Base-by-base conservation (phyloP, 257 asterid species). In the Penstemon barbatus region DNA sequence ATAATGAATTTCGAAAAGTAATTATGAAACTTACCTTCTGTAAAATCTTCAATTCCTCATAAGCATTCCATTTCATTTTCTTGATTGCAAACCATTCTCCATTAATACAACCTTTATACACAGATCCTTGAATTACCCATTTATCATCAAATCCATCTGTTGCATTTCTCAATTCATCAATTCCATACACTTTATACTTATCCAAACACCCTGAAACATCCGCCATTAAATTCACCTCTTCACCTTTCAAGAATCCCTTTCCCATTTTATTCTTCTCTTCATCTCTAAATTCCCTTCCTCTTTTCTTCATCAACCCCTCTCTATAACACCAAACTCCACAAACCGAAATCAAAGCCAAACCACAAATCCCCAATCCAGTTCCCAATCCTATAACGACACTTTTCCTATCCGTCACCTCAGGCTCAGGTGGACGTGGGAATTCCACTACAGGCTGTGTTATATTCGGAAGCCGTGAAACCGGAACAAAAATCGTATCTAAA, bases 11-110 rank as follows among this genome's bases (percentile, higher is more conserved):
- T 13, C 13, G 18, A 18, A 44, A 61, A 15, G 39, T 61, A 62
- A 44, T 43, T 4, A 3, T 7, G 10, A 53, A 41, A 5, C 46
- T 75, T 83, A 94, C 99, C 99, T 91, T 94, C 65, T 94, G 99
- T 25, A 91, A 75, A 80, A 94, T 94, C 80, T 94, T 91, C 82
- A 94, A 96, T 71, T 94, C 97, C 69, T 94, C 97, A 59, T 83
- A 88, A 49, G 97, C 99, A 87, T 94, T 94, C 99, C 97, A 94
- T 64, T 91, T 94, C 97, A 94, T 87, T 58, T 91, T 91, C 90
- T 94, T 94, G 84, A 94, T 81, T 8, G 99, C 99, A 81, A 72
- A 87, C 73, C 72, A 46, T 55, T 89, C 96, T 7, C 88, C 97
- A 73, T 81, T 83, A 55, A 94, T 84, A 66, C 65, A 62, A 4